phyloP scores from a whole-genome alignment of 768 basidiomycete species.

The Leccinum ochraceum region DNA sequence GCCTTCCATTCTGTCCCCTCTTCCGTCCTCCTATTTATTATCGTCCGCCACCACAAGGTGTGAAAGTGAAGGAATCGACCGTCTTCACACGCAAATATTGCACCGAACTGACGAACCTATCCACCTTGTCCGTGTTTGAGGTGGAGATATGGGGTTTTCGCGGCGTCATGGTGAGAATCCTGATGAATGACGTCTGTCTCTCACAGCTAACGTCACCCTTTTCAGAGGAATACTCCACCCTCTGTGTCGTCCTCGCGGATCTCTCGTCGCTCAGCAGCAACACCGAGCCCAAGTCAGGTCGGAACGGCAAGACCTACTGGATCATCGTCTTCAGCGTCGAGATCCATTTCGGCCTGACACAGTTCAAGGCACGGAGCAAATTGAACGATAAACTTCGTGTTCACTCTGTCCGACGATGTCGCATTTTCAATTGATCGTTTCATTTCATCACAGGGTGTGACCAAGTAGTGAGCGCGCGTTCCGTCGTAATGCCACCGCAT shows the following conservation, averaged over 20 bases:
- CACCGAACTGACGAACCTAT: conserved; percentile 75
- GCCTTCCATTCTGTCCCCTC: conserved; percentile 14
- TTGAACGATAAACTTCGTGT: conserved; percentile 73
- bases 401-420: neutral
- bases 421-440: neutral
- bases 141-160: conserved; percentile 85
- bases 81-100: conserved; percentile 83
- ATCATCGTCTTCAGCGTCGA: conserved; percentile 84
- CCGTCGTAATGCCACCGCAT: neutral
- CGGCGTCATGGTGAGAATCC: conserved; percentile 47
- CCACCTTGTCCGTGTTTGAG: conserved; percentile 77
- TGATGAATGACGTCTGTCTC: neutral
- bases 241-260: conserved; percentile 79
- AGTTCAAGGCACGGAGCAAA: conserved; percentile 81
- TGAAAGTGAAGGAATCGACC: conserved; percentile 75
- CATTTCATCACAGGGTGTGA: conserved; percentile 51
- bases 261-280: conserved; percentile 70
- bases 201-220: neutral
- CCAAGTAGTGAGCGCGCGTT: conserved; percentile 61
- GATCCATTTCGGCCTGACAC: conserved; percentile 81
- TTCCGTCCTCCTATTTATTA: conserved; percentile 11
- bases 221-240: conserved; percentile 69
- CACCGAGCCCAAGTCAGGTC: conserved; percentile 65
- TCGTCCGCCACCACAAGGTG: conserved; percentile 41
- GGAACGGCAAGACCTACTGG: conserved; percentile 73